phyloP scores from a whole-genome alignment of 1,284 basidiomycete genomes.

The Tilletia horrida region DNA sequence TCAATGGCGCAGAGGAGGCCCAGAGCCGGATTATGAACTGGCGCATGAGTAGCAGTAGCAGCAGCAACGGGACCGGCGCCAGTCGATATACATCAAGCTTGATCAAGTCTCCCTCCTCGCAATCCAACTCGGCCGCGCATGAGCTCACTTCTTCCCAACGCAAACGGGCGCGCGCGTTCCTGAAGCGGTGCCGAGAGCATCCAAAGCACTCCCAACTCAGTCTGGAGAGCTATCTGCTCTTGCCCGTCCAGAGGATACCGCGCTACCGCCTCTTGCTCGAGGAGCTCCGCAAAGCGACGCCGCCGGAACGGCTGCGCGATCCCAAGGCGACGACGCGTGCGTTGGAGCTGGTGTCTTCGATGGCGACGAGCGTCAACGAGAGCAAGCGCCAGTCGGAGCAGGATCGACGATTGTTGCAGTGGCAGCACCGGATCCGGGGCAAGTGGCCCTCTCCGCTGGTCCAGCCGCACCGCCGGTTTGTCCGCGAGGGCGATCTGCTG shows the following conservation, averaged over 20 bases:
- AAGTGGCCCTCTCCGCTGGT: slow-evolving; percentile 92
- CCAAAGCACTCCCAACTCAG: slow-evolving; percentile 94
- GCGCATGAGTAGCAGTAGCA: neutral
- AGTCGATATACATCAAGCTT: too few relatives aligned
- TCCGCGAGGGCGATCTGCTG: slow-evolving; percentile 65
- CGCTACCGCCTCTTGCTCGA: slow-evolving; percentile 76
- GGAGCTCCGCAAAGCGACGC: slow-evolving; percentile 47
- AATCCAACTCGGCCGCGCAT: neutral
- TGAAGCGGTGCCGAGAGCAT: slow-evolving; percentile 53
- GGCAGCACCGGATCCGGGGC: slow-evolving; percentile 87
- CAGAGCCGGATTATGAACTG: slow-evolving; percentile 25
- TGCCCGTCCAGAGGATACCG: slow-evolving; percentile 93
- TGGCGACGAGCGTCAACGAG: slow-evolving; percentile 52
- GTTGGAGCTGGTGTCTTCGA: slow-evolving; percentile 43
- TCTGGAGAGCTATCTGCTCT: slow-evolving; percentile 85
- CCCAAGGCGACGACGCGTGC: slow-evolving; percentile 34
- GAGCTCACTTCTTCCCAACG: slow-evolving; percentile 32
- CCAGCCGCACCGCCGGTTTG: slow-evolving; percentile 82
- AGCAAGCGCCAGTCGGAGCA: slow-evolving; percentile 56
- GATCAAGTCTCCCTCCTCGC: neutral
- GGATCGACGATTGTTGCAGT: slow-evolving; percentile 43
- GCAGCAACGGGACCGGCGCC: neutral
- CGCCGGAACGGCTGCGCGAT: slow-evolving; percentile 30
- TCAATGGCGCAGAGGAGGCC: slow-evolving; percentile 50
- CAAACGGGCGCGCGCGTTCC: slow-evolving; percentile 44